Evolutionary conservation across 2,329 filamentous ascomycete species (phyloP).

Genomic region (Curvularia lunata): DNA sequence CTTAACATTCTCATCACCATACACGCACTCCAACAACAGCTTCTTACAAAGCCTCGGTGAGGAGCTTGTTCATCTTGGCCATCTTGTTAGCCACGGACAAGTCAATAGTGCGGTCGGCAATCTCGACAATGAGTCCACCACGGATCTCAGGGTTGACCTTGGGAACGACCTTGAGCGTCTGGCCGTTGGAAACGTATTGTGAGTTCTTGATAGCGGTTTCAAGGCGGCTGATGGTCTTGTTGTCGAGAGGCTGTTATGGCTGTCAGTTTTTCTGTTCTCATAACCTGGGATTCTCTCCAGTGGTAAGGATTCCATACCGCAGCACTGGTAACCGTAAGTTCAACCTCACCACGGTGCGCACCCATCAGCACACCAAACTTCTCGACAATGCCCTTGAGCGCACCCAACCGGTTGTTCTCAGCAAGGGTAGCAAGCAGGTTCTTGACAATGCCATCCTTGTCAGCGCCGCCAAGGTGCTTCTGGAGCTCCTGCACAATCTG

Average conservation of each 20-base stretch:
- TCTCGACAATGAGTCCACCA: constrained; percentile 92
- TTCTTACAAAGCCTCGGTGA: constrained; percentile 92
- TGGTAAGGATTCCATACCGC: no score
- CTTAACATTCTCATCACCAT: constrained; percentile 17
- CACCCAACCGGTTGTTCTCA: constrained; percentile 91
- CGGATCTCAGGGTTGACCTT: constrained; percentile 95
- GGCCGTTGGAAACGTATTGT: constrained; percentile 82
- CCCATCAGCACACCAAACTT: constrained; percentile 91
- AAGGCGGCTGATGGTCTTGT: constrained; percentile 82
- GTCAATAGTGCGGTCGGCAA: constrained; percentile 97
- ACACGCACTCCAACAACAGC: constrained; percentile 18
- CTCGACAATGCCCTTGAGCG: constrained; percentile 79
- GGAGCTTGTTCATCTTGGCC: constrained; percentile 98
- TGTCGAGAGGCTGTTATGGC: constrained; percentile 74
- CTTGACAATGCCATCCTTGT: constrained; percentile 82
- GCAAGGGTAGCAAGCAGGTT: constrained; percentile 91
- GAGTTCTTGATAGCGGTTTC: constrained; percentile 91
- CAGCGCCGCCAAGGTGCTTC: constrained; percentile 74
- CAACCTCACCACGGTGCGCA: constrained; percentile 88
- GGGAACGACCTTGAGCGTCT: constrained; percentile 98
- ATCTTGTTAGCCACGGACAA: constrained; percentile 94
- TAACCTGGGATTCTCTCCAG: no score
- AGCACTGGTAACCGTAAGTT: constrained; percentile 89
- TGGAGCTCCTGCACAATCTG: constrained; percentile 85
- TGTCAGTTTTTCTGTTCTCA: constrained; percentile 21